Percentiles rank a stretch among this genome's conserved stretches.
These are phyloP conservation scores for Xylariomycetidae sp. DNA, from an alignment of 2,329 filamentous ascomycete species.

Conservation along the genomic window DNA sequence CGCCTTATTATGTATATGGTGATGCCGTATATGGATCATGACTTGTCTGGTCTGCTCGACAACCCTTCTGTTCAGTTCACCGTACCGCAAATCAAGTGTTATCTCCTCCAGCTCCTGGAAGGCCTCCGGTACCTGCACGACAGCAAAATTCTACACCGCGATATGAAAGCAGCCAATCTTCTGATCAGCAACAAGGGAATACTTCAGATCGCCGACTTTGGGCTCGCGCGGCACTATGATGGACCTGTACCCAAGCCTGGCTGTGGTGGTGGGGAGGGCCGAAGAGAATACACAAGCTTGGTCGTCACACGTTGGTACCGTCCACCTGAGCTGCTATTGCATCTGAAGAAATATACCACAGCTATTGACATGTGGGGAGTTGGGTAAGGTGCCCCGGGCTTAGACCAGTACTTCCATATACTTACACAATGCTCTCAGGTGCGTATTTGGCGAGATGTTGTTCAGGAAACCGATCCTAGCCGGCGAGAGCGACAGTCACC, in stretches of 20 bases:
- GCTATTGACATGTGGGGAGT: slow-evolving; percentile 99
- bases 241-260: slow-evolving; percentile 74
- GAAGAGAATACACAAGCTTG: slow-evolving; percentile 88
- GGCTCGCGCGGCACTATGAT: slow-evolving; percentile 88
- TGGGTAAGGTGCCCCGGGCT: slow-evolving; percentile 54
- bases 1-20: slow-evolving; percentile 96
- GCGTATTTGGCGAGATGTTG: slow-evolving; percentile 97
- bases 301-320: slow-evolving; percentile 98
- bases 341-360: slow-evolving; percentile 87
- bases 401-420: too few relatives aligned
- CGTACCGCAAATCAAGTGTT: slow-evolving; percentile 93
- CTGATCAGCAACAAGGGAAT: slow-evolving; percentile 93
- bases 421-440: slow-evolving; percentile 45
- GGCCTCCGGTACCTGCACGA: slow-evolving; percentile 88
- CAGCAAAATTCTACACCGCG: slow-evolving; percentile 83
- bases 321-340: slow-evolving; percentile 85
- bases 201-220: slow-evolving; percentile 96
- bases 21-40: slow-evolving; percentile 97
- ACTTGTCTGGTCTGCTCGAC: slow-evolving; percentile 93
- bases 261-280: slow-evolving; percentile 75
- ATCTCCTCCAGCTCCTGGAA: slow-evolving; percentile 88
- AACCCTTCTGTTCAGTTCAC: slow-evolving; percentile 87
- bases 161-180: slow-evolving; percentile 98
- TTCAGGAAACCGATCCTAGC: slow-evolving; percentile 87
- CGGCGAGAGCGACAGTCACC: slow-evolving; percentile 82